Percentiles rank a stretch among this genome's conserved stretches.
These are phyloP conservation scores for Fusarium cicatricum DNA, from an alignment of 2,329 filamentous ascomycete species.

Conservation along the genomic window DNA sequence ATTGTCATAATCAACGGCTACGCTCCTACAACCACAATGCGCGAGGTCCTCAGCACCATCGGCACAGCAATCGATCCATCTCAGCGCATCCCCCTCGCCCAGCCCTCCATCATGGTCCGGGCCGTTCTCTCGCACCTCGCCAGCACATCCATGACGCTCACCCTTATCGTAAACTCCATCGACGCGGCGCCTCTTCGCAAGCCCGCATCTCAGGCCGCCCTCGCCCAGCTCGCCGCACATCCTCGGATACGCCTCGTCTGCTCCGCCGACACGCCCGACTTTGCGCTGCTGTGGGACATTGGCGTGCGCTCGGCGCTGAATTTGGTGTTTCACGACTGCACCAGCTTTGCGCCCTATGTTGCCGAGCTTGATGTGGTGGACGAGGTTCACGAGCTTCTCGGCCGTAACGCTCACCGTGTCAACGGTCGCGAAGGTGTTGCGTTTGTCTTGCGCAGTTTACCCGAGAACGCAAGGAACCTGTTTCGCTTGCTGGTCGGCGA, in stretches of 20 bases:
- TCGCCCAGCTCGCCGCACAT: slow-evolving; percentile 80
- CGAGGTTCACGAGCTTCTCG: slow-evolving; percentile 86
- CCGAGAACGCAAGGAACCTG: slow-evolving; percentile 88
- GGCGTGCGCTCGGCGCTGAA: slow-evolving; percentile 83
- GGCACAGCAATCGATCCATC: slow-evolving; percentile 66
- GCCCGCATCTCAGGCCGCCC: slow-evolving; percentile 71
- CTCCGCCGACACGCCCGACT: slow-evolving; percentile 88
- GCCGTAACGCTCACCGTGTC: slow-evolving; percentile 78
- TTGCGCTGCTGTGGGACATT: slow-evolving; percentile 88
- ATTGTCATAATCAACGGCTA: slow-evolving; percentile 93
- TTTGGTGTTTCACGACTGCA: slow-evolving; percentile 93
- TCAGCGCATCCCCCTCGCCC: slow-evolving; percentile 63
- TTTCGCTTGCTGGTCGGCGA: slow-evolving; percentile 88
- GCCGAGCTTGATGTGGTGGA: slow-evolving; percentile 85
- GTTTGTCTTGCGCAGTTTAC: slow-evolving; percentile 88
- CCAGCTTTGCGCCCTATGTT: slow-evolving; percentile 81
- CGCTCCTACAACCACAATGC: slow-evolving; percentile 68
- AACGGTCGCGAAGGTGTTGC: slow-evolving; percentile 91
- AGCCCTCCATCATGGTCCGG: slow-evolving; percentile 74
- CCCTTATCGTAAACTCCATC: slow-evolving; percentile 84
- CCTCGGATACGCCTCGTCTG: slow-evolving; percentile 76
- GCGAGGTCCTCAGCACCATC: slow-evolving; percentile 75
- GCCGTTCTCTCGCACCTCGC: slow-evolving; percentile 69
- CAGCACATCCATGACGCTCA: slow-evolving; percentile 57
- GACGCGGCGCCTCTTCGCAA: slow-evolving; percentile 82